Base-by-base conservation (phyloP, 1,284 basidiomycete genomes). In the Melanopsichium pennsylvanicum region DNA sequence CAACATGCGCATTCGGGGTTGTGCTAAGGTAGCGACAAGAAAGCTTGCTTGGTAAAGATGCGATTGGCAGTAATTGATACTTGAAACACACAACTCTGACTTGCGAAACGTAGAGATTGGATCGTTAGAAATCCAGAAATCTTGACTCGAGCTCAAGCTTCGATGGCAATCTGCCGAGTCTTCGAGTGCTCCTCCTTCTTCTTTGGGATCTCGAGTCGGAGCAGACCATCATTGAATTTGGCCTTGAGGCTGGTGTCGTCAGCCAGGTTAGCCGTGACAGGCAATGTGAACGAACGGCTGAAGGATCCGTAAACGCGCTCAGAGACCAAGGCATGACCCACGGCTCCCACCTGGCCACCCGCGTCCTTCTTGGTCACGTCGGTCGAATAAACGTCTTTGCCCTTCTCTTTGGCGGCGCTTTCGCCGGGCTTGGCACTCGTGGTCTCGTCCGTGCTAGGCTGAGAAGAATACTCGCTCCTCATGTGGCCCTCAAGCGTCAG, bases 201-300 rank as follows among this genome's bases (percentile, higher is more conserved):
- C 69, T 74, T 74, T 34, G 69, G 57, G 10, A 74, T 59, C 42
- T 69, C 62, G 54, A 74, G 54, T 23, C 63, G 62, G 25, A 74
- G 72, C 31, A 74, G 47, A 44, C 72, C 72, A 32, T 72, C 54
- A 40, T 50, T 50, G 61, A 72, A 74, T 49, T 58, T 55, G 4
- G 64, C 72, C 57, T 71, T 74, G 59, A 74, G 47, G 18, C 46
- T 36, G 13, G 50, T 12, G 36, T 58, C 46, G 45, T 74, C 55
- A 8, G 50, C 26, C 33, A 69, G 37, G 38, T 74, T 50, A 46
- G 67, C 71, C 2, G 58, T 57, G 22, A 47, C 19, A 31, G 72
- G 72, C 27, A 74, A 51, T 2, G 63, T 69, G 43, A 72, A 74
- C 34, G 70, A 62, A 42, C 72, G 68, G 49, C 60, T 57, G 66